These are phyloP conservation scores for Tetracladium maxilliforme DNA, from an alignment of 2,329 filamentous ascomycete genomes.

Conservation along the genomic window DNA sequence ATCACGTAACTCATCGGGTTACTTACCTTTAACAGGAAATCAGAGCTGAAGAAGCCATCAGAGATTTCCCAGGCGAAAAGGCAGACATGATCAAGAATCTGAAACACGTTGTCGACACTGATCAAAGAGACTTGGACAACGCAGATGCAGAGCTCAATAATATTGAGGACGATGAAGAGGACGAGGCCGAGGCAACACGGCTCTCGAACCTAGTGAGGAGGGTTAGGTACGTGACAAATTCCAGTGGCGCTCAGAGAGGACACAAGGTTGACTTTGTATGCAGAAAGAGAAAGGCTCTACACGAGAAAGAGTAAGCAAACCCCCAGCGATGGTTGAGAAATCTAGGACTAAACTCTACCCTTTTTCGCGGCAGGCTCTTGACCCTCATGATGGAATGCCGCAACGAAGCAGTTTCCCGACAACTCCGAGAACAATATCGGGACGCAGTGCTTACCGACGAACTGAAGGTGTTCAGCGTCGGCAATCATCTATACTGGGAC, in stretches of 20 bases:
- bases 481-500: slow-evolving; percentile 26
- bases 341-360: slow-evolving; percentile 15
- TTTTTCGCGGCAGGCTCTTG: too few species aligned
- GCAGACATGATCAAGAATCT: slow-evolving; percentile 7
- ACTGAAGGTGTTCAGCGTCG: slow-evolving; percentile 25
- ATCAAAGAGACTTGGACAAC: slow-evolving; percentile 1
- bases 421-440: slow-evolving; percentile 15
- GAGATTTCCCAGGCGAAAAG: slow-evolving; percentile 14
- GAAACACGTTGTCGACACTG: slow-evolving; percentile 3
- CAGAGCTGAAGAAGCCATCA: slow-evolving; percentile 14
- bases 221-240: slow-evolving; percentile 3
- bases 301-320: slow-evolving; percentile 3
- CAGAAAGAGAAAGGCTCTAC: slow-evolving; percentile 3
- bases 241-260: too few species aligned
- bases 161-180: slow-evolving; percentile 5
- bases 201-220: too few species aligned
- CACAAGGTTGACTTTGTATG: slow-evolving; percentile 1
- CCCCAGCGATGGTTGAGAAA: slow-evolving; percentile 1
- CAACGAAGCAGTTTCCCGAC: slow-evolving; percentile 17
- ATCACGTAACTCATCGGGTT: too few species aligned
- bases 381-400: slow-evolving; percentile 22
- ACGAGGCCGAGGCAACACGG: too few species aligned
- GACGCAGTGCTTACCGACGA: slow-evolving; percentile 7
- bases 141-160: slow-evolving; percentile 5
- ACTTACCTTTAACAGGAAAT: too few species aligned